These are phyloP conservation scores for Diplodia seriata DNA, from an alignment of 2,329 filamentous ascomycete genomes.

Conservation along the genomic window DNA sequence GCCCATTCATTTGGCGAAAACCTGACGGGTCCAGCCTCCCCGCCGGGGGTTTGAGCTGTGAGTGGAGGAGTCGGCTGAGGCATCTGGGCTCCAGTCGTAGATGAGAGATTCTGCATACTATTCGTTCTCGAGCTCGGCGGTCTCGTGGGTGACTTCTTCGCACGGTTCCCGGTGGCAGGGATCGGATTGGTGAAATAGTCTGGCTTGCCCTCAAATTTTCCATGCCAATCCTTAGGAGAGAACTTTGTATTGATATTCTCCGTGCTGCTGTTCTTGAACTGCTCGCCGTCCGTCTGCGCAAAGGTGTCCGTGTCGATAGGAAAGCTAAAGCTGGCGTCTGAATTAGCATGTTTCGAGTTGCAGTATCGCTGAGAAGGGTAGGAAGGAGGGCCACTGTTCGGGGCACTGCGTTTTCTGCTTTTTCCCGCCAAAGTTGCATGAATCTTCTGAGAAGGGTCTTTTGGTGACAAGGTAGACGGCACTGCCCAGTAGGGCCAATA, in stretches of 20 bases:
- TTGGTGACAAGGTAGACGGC: slow-evolving; percentile 33
- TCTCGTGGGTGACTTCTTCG: slow-evolving; percentile 16
- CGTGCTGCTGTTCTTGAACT: slow-evolving; percentile 55
- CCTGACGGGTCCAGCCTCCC: slow-evolving; percentile 39
- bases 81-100: slow-evolving; percentile 39
- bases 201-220: slow-evolving; percentile 52
- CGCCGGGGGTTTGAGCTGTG: background rate
- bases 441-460: slow-evolving; percentile 9
- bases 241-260: slow-evolving; percentile 60
- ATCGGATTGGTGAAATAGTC: slow-evolving; percentile 51
- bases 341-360: slow-evolving; percentile 21
- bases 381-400: slow-evolving; percentile 17
- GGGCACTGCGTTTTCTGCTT: slow-evolving; percentile 17
- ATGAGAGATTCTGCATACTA: slow-evolving; percentile 43
- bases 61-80: slow-evolving; percentile 33
- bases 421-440: background rate
- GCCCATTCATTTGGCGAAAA: slow-evolving; percentile 54
- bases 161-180: slow-evolving; percentile 39
- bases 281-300: slow-evolving; percentile 34
- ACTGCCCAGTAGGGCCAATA: slow-evolving; percentile 34
- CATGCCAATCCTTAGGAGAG: slow-evolving; percentile 55
- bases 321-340: slow-evolving; percentile 33
- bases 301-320: slow-evolving; percentile 34
- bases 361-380: slow-evolving; percentile 12
- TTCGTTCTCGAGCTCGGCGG: slow-evolving; percentile 37